A percentile compares a stretch with the other conserved stretches of the same genome.
These are phyloP conservation scores for Citrullus mucosospermus DNA, from an alignment of 306 rosid species.

Conservation along the genomic window DNA sequence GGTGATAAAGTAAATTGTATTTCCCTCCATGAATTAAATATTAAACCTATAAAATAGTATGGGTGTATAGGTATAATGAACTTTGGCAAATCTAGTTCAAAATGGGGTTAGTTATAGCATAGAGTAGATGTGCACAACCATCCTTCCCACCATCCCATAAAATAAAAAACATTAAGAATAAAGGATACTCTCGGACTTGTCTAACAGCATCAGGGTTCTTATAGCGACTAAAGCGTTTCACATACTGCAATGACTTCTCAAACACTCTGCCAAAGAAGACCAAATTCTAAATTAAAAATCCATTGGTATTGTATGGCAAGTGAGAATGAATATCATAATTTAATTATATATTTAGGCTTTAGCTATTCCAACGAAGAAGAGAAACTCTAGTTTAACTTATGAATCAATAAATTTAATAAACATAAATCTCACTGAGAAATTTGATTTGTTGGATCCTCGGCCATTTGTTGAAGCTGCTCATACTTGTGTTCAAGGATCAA, in stretches of 20 bases:
- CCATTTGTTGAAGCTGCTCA: constrained; percentile 90
- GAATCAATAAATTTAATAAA: neutral
- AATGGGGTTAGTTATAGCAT: neutral
- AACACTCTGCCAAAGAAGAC: constrained; percentile 48
- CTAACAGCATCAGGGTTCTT: constrained; percentile 96
- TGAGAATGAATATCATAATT: neutral
- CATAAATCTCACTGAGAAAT: constrained; percentile 63
- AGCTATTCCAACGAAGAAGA: neutral
- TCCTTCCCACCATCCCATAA: neutral
- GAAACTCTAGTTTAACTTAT: neutral
- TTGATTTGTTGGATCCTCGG: constrained; percentile 87
- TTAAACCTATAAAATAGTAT: neutral
- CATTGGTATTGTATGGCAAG: neutral
- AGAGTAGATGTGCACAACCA: neutral
- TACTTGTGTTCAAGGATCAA: constrained; percentile 92
- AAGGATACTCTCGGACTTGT: constrained; percentile 99
- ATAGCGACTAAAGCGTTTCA: constrained; percentile 94
- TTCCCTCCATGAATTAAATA: neutral
- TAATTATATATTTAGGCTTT: neutral
- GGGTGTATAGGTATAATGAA: neutral
- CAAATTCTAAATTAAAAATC: neutral
- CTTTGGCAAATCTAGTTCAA: neutral
- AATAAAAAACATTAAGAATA: neutral
- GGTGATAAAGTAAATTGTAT: neutral
- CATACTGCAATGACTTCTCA: constrained; percentile 93